These are phyloP conservation scores for Tolypocladium paradoxum DNA, from an alignment of 2,329 filamentous ascomycete genomes.

Conservation along the genomic window DNA sequence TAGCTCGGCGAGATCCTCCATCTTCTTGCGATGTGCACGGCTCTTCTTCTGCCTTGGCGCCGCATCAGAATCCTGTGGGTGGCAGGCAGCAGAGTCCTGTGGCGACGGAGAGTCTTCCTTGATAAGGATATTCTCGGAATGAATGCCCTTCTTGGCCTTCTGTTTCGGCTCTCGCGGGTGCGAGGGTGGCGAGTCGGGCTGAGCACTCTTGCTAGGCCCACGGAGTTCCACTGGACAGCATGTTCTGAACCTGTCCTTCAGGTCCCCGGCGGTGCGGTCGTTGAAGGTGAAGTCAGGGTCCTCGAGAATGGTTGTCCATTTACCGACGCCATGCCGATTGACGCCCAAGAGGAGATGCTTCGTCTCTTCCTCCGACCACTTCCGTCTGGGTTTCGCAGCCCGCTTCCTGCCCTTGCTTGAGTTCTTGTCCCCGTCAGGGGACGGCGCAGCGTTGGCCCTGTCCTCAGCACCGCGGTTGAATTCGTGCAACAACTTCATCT, in stretches of 20 bases:
- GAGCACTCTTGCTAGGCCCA: conserved; percentile 22
- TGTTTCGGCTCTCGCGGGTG: conserved; percentile 17
- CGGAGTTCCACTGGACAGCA: conserved; percentile 53
- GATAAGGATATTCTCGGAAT: conserved; percentile 47
- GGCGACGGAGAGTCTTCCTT: conserved; percentile 25
- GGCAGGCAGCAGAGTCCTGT: conserved; percentile 14
- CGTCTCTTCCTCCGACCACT: conserved; percentile 57
- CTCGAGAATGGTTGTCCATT: conserved; percentile 54
- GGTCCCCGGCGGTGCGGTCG: conserved; percentile 47
- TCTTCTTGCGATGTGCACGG: conserved; percentile 42
- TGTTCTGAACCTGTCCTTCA: conserved; percentile 57
- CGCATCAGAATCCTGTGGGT: conserved; percentile 21
- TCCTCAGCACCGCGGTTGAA: conserved; percentile 23
- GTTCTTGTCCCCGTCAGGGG: conserved; percentile 20
- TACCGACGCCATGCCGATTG: conserved; percentile 51
- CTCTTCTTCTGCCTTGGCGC: conserved; percentile 35
- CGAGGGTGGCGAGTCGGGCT: conserved; percentile 12
- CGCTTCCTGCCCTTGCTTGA: conserved; percentile 36
- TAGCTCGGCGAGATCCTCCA: conserved; percentile 43
- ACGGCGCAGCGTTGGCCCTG: conserved; percentile 8
- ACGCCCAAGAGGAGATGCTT: conserved; percentile 51
- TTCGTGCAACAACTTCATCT: conserved; percentile 31
- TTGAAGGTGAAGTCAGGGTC: conserved; percentile 52
- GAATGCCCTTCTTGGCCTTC: conserved; percentile 36
- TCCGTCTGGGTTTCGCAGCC: conserved; percentile 46